These are phyloP conservation scores for Penicillium mononematosum DNA, from an alignment of 495 filamentous ascomycete genomes.

Conservation along the genomic window DNA sequence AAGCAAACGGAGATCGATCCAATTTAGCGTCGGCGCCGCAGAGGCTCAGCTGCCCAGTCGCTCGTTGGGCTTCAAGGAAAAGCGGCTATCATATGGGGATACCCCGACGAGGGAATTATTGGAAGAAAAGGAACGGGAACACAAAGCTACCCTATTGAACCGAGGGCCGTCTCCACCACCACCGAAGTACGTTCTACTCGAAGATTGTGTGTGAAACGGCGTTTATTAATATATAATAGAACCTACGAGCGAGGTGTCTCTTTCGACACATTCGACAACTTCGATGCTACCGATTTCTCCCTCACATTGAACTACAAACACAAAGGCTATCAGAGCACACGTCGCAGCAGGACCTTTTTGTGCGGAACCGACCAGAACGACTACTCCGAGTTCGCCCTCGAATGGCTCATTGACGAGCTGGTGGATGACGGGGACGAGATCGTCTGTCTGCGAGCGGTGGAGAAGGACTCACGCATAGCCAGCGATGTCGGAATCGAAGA, in stretches of 20 bases:
- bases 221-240: constrained; percentile 27
- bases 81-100: constrained; percentile 28
- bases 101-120: constrained; percentile 17
- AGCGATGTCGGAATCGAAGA: constrained; percentile 68
- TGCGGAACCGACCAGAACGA: constrained; percentile 93
- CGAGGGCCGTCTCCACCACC: constrained; percentile 41
- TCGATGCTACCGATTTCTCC: constrained; percentile 73
- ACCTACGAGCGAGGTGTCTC: constrained; percentile 65
- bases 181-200: constrained; percentile 32
- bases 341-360: constrained; percentile 86
- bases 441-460: constrained; percentile 87
- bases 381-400: constrained; percentile 91
- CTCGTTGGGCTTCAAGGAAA: constrained; percentile 31
- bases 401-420: constrained; percentile 91
- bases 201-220: not conserved
- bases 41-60: constrained; percentile 36
- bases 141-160: constrained; percentile 18
- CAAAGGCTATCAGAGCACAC: constrained; percentile 80
- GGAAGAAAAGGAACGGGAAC: constrained; percentile 33
- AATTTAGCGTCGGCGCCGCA: constrained; percentile 38
- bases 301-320: constrained; percentile 87
- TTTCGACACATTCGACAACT: constrained; percentile 92
- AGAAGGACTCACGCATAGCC: constrained; percentile 74
- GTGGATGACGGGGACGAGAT: constrained; percentile 98
- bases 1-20: constrained; percentile 42